Percentiles rank a stretch among this genome's conserved stretches.
phyloP scores from a whole-genome alignment of 306 rosid genomes.

The Trifolium repens region DNA sequence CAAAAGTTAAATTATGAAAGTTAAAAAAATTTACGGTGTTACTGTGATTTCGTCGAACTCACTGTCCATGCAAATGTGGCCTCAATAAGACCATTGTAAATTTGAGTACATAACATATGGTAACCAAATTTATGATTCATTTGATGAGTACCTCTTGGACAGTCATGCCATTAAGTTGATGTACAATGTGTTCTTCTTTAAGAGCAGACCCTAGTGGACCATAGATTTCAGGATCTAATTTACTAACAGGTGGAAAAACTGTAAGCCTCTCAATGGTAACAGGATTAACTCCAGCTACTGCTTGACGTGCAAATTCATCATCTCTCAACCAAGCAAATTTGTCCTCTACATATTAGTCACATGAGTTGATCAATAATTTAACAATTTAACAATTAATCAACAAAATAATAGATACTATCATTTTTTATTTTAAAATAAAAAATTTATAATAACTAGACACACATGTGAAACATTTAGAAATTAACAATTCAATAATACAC shows the following conservation, averaged over 20 bases:
- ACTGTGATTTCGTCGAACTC: too few relatives aligned
- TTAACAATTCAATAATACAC: conserved; percentile 3
- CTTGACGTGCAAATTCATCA: conserved; percentile 94
- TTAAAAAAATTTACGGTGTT: too few relatives aligned
- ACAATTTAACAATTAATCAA: neutral
- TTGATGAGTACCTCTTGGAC: conserved; percentile 71
- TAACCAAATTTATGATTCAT: neutral
- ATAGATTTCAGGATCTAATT: conserved; percentile 72
- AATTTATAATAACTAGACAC: conserved; percentile 17
- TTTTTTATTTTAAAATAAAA: neutral
- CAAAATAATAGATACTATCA: neutral
- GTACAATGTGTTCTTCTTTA: conserved; percentile 84
- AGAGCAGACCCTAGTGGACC: conserved; percentile 82
- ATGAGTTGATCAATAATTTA: conserved; percentile 12
- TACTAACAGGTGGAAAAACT: conserved; percentile 89
- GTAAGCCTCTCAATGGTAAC: conserved; percentile 71
- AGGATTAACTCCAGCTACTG: conserved; percentile 90
- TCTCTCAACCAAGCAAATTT: conserved; percentile 91
- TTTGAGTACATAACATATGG: too few relatives aligned
- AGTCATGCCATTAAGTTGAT: conserved; percentile 83
- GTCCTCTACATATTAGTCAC: conserved; percentile 67
- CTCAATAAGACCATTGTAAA: too few relatives aligned
- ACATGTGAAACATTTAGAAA: conserved; percentile 42
- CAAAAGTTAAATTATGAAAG: too few relatives aligned
- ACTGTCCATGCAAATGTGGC: too few relatives aligned